Base-by-base conservation (phyloP, 2,329 filamentous ascomycete genomes). In the Aspergillus pseudoglaucus region DNA sequence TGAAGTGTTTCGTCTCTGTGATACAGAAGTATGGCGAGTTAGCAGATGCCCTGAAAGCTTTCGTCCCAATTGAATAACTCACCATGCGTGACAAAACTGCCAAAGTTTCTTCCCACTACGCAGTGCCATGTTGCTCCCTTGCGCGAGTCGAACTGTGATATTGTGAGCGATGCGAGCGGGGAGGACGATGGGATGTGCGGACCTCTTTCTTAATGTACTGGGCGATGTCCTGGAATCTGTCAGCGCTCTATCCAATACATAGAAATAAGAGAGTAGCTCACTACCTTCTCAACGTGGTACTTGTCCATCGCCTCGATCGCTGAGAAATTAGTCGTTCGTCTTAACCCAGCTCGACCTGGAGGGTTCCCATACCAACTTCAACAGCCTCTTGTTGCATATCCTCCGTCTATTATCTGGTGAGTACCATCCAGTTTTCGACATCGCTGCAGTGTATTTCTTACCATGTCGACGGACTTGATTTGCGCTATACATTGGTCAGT, bases 91-190 rank as follows among this genome's bases (percentile, higher is more conserved):
- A 98, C 93, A 61, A 97, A 98, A 74, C 91, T 97, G 60, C 93
- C 93, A 75, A 98, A 98, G 79, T 98, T 97, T 59, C 93, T 82
- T 54, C 93, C 93, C 30, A 98, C 93, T 59, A 98, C 96, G 74
- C 93, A 98, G 74, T 98, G 93, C 93, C 91, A 98, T 68, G 93
- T 98, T 54, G 91, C 90, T 32, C 93, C 93, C 76, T 96, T 96
- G 67, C 90, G 86, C 64, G 88, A 87, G 70, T 98, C 93, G 64
- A 98, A 97, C 91, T 97, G 62, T 37, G 47, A 40, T 35, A 18
- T 33, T 49, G 57, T 66, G 50, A 66, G 58, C 50, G 46, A 45
- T 33, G 48, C 46, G 38, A 44, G 44, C 18, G 42, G 10, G 25
- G 45, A 41, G 47, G 45, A 32, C 42, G 44, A 27, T 17, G 45